A percentile compares a stretch with the other conserved stretches of the same genome.
Evolutionary conservation across 208 protist species (phyloP).

Genomic region (Trypanosoma congolense): DNA sequence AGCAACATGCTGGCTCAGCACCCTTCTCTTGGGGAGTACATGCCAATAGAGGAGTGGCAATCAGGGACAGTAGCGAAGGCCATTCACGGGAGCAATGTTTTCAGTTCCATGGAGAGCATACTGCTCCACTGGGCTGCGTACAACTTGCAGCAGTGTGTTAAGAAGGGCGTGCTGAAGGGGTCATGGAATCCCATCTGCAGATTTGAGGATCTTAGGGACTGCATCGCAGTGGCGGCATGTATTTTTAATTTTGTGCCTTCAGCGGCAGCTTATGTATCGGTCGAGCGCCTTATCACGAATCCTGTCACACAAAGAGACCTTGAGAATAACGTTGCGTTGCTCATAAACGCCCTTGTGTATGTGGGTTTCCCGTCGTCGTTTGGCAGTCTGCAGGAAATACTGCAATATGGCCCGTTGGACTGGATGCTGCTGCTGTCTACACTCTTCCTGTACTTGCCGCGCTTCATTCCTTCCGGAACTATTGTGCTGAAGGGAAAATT

Average conservation of each 20-base stretch:
- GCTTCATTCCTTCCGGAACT: slow-evolving; percentile 56
- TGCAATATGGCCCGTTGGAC: slow-evolving; percentile 44
- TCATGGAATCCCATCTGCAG: slow-evolving; percentile 11
- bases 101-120: slow-evolving; percentile 75
- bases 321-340: slow-evolving; percentile 46
- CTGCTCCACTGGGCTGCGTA: slow-evolving; percentile 78
- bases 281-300: slow-evolving; percentile 25
- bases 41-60: slow-evolving; percentile 29
- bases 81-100: slow-evolving; percentile 74
- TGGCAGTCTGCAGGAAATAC: slow-evolving; percentile 41
- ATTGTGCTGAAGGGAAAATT: slow-evolving; percentile 81
- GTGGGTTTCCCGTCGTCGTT: slow-evolving; percentile 36
- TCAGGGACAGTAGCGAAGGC: slow-evolving; percentile 22
- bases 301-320: slow-evolving; percentile 33
- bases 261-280: slow-evolving; percentile 21
- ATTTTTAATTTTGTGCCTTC: slow-evolving; percentile 77
- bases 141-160: slow-evolving; percentile 28
- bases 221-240: slow-evolving; percentile 49
- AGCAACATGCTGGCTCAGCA: slow-evolving; percentile 9
- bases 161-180: slow-evolving; percentile 13
- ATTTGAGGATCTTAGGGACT: slow-evolving; percentile 79
- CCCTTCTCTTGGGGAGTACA: slow-evolving; percentile 9
- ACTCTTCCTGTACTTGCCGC: slow-evolving; percentile 80
- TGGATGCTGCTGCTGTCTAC: slow-evolving; percentile 72
- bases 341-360: slow-evolving; percentile 40